Base-by-base conservation (phyloP, 2,329 filamentous ascomycete genomes). In the Ceratocystis cubensis region DNA sequence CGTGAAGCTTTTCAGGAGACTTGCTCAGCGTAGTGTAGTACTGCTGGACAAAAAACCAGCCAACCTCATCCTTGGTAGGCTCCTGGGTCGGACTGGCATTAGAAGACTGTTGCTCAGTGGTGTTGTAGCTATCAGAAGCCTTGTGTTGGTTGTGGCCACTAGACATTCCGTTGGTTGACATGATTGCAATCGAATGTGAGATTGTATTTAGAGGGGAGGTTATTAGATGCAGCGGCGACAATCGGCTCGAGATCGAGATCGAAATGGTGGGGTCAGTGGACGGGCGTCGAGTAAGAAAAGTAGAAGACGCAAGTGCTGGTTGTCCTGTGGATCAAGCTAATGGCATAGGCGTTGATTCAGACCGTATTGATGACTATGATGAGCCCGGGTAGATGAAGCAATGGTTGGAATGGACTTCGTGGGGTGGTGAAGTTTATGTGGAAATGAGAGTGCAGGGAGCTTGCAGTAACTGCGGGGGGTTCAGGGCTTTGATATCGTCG, bases 31-130 rank as follows among this genome's bases (percentile, higher is more conserved):
- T 99, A 72, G 90, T 97, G 80, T 99, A 99, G 82, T 96, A 99
- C 78, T 96, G 91, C 83, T 97, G 92, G 68, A 99, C 94, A 72
- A 99, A 99, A 80, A 93, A 97, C 94, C 94, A 99, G 77, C 91
- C 94, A 71, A 99, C 91, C 80, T 97, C 91, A 76, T 96, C 91
- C 81, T 96, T 96, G 72, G 82, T 80, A 50, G 85, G 78, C 72
- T 82, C 53, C 28, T 33, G 30, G 15, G 45, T 80, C 74, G 74
- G 78, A 72, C 75, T 78, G 56, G 56, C 56, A 37, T 59, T 59
- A 28, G 56, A 59, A 37, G 56, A 59, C 56, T 59, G 56, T n/a
- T 59, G 56, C 66, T 72, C 72, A 50, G 67, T 71, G 66, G 75
- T 75, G 68, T 73, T 72, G 62, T 75, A 68, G 65, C 74, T 71